Conservation (phyloP, 2,329 filamentous ascomycete genomes). For the Aspergillus calidoustus region DNA sequence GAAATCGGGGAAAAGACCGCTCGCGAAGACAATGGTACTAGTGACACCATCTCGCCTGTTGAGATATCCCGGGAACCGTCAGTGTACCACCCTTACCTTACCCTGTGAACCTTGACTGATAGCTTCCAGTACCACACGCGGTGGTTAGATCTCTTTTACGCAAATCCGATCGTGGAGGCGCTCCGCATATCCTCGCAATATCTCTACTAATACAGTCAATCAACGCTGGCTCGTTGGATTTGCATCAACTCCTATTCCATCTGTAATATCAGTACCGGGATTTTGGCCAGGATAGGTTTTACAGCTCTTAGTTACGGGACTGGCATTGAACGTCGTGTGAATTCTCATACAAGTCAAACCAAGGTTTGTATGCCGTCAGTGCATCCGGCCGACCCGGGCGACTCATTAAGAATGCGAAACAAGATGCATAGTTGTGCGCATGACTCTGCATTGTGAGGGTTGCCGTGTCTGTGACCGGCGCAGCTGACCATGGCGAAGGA, state of each 20-base stretch:
- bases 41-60: constrained; percentile 28
- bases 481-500: constrained; percentile 22
- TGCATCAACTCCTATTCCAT: constrained; percentile 15
- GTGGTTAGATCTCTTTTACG: constrained; percentile 23
- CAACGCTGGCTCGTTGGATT: constrained; percentile 24
- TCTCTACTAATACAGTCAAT: constrained; percentile 2
- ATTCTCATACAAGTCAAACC: background rate
- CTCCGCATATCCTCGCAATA: constrained; percentile 1
- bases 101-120: constrained; percentile 17
- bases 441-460: constrained; percentile 21
- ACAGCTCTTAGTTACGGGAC: background rate
- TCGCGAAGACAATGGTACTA: constrained; percentile 2
- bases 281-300: background rate
- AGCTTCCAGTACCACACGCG: constrained; percentile 32
- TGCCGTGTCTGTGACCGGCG: constrained; percentile 18
- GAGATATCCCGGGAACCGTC: constrained; percentile 44
- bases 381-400: background rate
- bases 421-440: constrained; percentile 20
- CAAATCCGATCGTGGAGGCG: background rate
- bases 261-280: background rate
- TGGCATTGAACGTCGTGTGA: background rate
- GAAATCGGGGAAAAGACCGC: constrained; percentile 18
- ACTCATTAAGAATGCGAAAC: constrained; percentile 10
- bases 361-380: background rate
- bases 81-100: constrained; percentile 24